These are phyloP conservation scores for Globisporangium heterothallicum DNA, from an alignment of 352 stramenopile species.

Conservation along the genomic window DNA sequence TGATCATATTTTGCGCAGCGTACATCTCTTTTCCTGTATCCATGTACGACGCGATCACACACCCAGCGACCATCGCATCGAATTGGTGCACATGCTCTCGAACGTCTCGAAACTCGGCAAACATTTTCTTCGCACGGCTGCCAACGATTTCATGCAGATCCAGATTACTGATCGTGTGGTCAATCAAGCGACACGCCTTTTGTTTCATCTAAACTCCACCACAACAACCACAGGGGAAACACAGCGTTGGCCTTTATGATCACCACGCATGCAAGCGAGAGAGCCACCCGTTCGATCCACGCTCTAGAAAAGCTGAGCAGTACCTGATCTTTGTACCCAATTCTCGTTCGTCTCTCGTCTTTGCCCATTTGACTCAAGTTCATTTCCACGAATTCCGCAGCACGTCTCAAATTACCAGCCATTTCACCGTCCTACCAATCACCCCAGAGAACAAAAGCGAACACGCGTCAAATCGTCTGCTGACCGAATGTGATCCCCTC, in stretches of 20 bases:
- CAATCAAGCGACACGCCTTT: constrained; percentile 83
- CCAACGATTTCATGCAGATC: constrained; percentile 94
- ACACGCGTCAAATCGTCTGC: too few relatives aligned
- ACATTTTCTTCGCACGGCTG: constrained; percentile 93
- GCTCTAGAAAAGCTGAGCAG: too few relatives aligned
- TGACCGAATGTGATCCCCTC: constrained; percentile 2
- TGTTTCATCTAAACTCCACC: constrained; percentile 87
- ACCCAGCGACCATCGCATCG: constrained; percentile 88
- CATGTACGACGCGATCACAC: constrained; percentile 84
- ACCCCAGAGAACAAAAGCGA: constrained; percentile 10
- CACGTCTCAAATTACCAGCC: constrained; percentile 75
- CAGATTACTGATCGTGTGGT: constrained; percentile 92
- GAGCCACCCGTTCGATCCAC: too few relatives aligned
- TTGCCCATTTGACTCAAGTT: constrained; percentile 97
- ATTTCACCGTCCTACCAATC: constrained; percentile 77
- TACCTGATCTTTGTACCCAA: constrained; percentile 97
- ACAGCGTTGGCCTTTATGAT: constrained; percentile 17
- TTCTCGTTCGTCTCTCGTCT: constrained; percentile 92
- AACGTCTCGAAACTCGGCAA: constrained; percentile 95
- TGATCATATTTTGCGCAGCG: constrained; percentile 69
- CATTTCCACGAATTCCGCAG: constrained; percentile 92
- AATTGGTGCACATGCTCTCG: constrained; percentile 95
- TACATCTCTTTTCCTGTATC: constrained; percentile 87
- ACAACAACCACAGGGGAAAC: constrained; percentile 18
- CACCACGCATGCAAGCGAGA: constrained; percentile 3